Evolutionary conservation across 1,284 basidiomycete species (phyloP), one percentile per base, ranked within the genome.

Genomic region (Ceratobasidium sp.): DNA sequence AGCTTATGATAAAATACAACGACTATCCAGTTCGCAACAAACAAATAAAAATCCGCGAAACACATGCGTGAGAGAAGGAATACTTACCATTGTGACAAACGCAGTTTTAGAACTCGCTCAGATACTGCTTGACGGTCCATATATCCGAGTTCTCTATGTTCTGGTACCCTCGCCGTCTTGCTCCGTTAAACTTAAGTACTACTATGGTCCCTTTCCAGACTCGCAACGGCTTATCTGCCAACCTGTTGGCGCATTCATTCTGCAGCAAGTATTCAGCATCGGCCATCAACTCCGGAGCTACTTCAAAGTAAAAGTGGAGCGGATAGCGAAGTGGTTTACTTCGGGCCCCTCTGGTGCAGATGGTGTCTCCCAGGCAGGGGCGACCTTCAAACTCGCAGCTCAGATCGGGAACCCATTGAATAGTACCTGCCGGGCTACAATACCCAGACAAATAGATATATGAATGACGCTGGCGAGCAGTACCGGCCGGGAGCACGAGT

Each of bases 141-240:
- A 57, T 9, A 12, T 57, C 53, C n/a, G 53, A 36, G n/a, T 28
- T 32, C 59, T 61, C 30, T 9, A 46, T 60, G 18, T 60, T 45
- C 26, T 45, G 36, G 21, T 60, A 60, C 26, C 58, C 58, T 10
- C 58, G 58, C 30, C 58, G 36, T 21, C 58, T 60, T 23, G 39
- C 36, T 12, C 58, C 58, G 14, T 43, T 60, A n/a, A 60, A 60
- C 58, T 60, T 60, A 9, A 60, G 39, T 23, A 60, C 39, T 2
- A 60, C 58, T 26, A 60, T 60, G 2, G 36, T 60, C 23, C 58
- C 58, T 43, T 18, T 60, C 58, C 58, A 60, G 9, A 36, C 21
- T 6, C 39, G 12, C 34, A 14, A n/a, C 30, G 23, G 8, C 10
- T 10, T 23, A 8, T 45, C 39, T 8, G 39, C 36, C 6, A 60